Conservation (phyloP, 176 grass and related monocot species). For the Rhynchospora pubera region DNA sequence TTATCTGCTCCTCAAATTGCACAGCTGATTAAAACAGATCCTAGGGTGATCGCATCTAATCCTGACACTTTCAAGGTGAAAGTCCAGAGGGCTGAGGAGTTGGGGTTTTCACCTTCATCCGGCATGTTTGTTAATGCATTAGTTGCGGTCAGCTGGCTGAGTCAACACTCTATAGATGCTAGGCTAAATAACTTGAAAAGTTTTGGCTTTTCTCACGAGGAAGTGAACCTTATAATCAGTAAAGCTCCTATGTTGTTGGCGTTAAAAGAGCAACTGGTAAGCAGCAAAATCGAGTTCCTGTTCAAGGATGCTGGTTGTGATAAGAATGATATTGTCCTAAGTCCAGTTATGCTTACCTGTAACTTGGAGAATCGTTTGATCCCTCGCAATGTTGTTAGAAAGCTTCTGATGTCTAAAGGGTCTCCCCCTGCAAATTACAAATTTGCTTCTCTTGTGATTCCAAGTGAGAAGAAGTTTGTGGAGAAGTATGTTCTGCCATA, state of each 20-base stretch:
- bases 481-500: not conserved
- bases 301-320: constrained; percentile 7
- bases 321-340: not conserved
- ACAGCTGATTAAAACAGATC: not conserved
- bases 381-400: constrained; percentile 32
- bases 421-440: too few relatives aligned
- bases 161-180: not conserved
- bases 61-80: not conserved
- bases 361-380: constrained; percentile 44
- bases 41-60: not conserved
- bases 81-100: too few relatives aligned
- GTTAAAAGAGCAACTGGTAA: not conserved
- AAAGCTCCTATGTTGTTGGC: not conserved
- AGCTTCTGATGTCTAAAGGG: too few relatives aligned
- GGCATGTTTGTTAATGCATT: not conserved
- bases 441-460: too few relatives aligned
- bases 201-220: not conserved
- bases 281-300: constrained; percentile 47
- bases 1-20: constrained; percentile 30
- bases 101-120: not conserved
- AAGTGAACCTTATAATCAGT: not conserved
- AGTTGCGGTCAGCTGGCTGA: not conserved
- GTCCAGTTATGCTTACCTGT: constrained; percentile 22
- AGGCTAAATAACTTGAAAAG: not conserved
- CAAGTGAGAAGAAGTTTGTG: too few relatives aligned